Base-by-base conservation (phyloP, 2,329 filamentous ascomycete species). In the Phaeosphaeria sp. region DNA sequence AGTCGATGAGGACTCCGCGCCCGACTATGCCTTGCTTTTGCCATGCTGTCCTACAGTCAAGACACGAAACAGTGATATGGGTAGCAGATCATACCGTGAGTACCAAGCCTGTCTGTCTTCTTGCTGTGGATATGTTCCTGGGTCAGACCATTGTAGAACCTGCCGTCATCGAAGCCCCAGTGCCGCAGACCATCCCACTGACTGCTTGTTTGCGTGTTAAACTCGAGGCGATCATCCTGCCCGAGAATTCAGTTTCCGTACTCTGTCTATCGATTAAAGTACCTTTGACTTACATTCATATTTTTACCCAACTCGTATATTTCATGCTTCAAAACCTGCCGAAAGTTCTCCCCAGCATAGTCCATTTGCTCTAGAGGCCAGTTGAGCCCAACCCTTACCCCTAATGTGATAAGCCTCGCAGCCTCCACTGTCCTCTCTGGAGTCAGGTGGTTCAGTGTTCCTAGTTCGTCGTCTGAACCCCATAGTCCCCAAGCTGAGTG, bases 191-290 rank as follows among this genome's bases (percentile, higher is more conserved):
- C 63, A 39, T 87, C 85, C 85, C 84, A 87, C 69, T 87, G 85
- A 22, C 79, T 83, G 53, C 80, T 81, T 33, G 74, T 73, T 63
- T 87, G 84, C 0, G 84, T 87, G 68, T 87, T 87, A 74, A 87
- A 81, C 2, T 77, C 73, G 6, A 86, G 64, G 60, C 63, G 57
- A 46, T 71, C 68, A 49, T 70, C 67, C 60, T 69, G 39, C 1
- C 22, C 21, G 8, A n/a, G n/a, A n/a, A n/a, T n/a, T n/a, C n/a
- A n/a, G n/a, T n/a, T n/a, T n/a, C n/a, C n/a, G n/a, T n/a, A n/a
- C n/a, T n/a, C n/a, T n/a, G n/a, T n/a, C n/a, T n/a, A n/a, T n/a
- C n/a, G n/a, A 30, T 30, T 30, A 30, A 5, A 6, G 25, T 5
- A 11, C 25, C 6, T 36, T 13, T 13, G 11, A 51, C 63, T n/a